Evolutionary conservation across 441 rosid genomes (phyloP).

Genomic region (Populus hybrid): DNA sequence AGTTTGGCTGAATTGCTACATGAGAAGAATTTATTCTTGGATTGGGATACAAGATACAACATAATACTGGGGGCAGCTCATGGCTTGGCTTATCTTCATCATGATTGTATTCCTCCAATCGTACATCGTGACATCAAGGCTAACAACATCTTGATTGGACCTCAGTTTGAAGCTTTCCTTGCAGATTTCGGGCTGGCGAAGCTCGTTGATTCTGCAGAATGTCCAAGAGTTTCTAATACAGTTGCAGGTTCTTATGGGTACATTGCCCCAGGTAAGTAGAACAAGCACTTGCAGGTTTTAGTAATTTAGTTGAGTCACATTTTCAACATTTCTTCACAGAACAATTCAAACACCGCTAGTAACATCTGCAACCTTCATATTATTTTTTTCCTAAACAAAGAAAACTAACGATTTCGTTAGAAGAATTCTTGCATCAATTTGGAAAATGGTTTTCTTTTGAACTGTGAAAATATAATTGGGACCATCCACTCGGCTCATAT

Average conservation of each 20-base stretch:
- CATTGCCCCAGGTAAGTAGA: slow-evolving; percentile 68
- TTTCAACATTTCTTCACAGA: background rate
- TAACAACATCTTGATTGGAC: slow-evolving; percentile 65
- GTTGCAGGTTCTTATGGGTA: slow-evolving; percentile 77
- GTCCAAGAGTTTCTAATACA: slow-evolving; percentile 38
- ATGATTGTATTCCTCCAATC: slow-evolving; percentile 39
- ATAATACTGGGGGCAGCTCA: slow-evolving; percentile 65
- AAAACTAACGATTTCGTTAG: background rate
- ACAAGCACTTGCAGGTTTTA: slow-evolving; percentile 1
- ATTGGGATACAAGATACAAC: slow-evolving; percentile 68
- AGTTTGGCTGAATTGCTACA: slow-evolving; percentile 61
- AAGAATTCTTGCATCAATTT: background rate
- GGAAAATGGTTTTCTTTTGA: background rate
- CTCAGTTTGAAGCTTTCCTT: slow-evolving; percentile 56
- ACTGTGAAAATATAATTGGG: background rate
- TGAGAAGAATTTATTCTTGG: slow-evolving; percentile 44
- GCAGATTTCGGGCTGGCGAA: slow-evolving; percentile 78
- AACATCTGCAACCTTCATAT: background rate
- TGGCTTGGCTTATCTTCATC: slow-evolving; percentile 70
- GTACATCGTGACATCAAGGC: slow-evolving; percentile 15
- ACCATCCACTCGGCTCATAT: background rate
- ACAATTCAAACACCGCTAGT: background rate
- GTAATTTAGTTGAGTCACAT: background rate
- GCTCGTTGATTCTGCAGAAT: slow-evolving; percentile 49
- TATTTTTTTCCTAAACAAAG: background rate